Base-by-base conservation (phyloP, 2,329 filamentous ascomycete genomes). In the Aspergillus tanneri region DNA sequence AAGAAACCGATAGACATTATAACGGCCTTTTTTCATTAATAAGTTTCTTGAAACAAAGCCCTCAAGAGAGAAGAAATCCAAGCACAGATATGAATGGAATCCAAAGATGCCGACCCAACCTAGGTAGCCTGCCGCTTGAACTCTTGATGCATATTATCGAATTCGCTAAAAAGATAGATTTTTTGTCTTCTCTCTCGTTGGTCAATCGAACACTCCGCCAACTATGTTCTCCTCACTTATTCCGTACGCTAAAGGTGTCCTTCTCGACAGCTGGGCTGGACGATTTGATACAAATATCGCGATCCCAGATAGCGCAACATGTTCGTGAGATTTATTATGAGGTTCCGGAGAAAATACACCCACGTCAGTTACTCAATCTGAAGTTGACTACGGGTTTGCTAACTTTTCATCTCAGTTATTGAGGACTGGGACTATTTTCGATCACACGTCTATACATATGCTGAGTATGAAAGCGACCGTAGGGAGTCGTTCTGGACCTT, bases 401-500 rank as follows among this genome's bases (percentile, higher is more conserved):
- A 12, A 47, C 16, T 1, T 16, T 16, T n/a, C 24, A n/a, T 30
- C 38, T 2, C 28, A 47, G 44, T 25, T 24, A 14, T 47, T 5
- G 32, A 47, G 25, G 22, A 27, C 25, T 21, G 18, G 5, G 34
- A 48, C 24, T 48, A 48, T 28, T 48, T 48, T 30, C 14, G 23
- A 3, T 34, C 23, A 37, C 18, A 14, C n/a, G 19, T 48, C 18
- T 48, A 48, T 39, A 48, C 39, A n/a, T 40, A 16, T 9, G 19
- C 35, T 10, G 30, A 50, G 32, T 50, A 50, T 30, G 11, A 25
- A 14, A 21, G 12, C 10, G 47, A 50, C 14, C 30, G 16, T 18
- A 46, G 36, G 12, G 46, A 49, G n/a, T 27, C 30, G 11, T 38
- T 24, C 19, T 49, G 34, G 46, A 39, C 16, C 40, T 38, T 38